These are phyloP conservation scores for Tylopilus sp. DNA, from an alignment of 768 basidiomycete genomes.

Conservation along the genomic window DNA sequence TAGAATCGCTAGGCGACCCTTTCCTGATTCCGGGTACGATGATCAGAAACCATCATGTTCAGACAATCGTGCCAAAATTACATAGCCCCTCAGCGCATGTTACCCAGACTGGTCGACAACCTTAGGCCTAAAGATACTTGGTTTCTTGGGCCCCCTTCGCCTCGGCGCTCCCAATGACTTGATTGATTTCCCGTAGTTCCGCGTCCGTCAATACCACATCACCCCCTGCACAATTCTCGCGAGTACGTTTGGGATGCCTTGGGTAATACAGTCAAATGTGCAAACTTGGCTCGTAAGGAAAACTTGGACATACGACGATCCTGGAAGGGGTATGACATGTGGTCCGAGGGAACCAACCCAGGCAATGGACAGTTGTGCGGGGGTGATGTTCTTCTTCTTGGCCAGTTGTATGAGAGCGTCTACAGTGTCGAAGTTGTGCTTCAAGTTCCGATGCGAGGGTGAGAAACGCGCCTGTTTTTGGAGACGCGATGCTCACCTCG, in stretches of 20 bases:
- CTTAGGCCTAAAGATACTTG: slow-evolving; percentile 33
- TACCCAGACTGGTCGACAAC: too few species aligned
- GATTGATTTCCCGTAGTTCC: slow-evolving; percentile 41
- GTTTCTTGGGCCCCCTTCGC: slow-evolving; percentile 35
- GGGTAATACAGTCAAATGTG: background rate
- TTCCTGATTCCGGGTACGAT: too few species aligned
- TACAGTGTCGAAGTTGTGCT: slow-evolving; percentile 43
- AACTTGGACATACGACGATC: slow-evolving; percentile 36
- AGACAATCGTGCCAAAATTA: too few species aligned
- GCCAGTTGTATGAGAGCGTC: slow-evolving; percentile 41
- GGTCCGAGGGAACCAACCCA: slow-evolving; percentile 41
- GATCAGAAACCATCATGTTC: too few species aligned
- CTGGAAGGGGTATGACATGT: slow-evolving; percentile 50
- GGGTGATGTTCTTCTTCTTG: slow-evolving; percentile 39
- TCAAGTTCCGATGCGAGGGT: slow-evolving; percentile 30
- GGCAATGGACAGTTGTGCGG: too few species aligned
- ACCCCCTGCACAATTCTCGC: slow-evolving; percentile 44
- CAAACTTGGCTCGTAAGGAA: background rate
- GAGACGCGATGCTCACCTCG: slow-evolving; percentile 21
- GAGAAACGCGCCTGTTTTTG: background rate
- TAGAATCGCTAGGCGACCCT: background rate
- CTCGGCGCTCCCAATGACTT: slow-evolving; percentile 32
- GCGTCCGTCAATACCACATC: slow-evolving; percentile 38
- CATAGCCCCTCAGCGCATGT: too few species aligned
- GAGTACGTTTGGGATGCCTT: slow-evolving; percentile 37